phyloP scores from a whole-genome alignment of 2,329 filamentous ascomycete species.

The Sphaerostilbella broomeana region DNA sequence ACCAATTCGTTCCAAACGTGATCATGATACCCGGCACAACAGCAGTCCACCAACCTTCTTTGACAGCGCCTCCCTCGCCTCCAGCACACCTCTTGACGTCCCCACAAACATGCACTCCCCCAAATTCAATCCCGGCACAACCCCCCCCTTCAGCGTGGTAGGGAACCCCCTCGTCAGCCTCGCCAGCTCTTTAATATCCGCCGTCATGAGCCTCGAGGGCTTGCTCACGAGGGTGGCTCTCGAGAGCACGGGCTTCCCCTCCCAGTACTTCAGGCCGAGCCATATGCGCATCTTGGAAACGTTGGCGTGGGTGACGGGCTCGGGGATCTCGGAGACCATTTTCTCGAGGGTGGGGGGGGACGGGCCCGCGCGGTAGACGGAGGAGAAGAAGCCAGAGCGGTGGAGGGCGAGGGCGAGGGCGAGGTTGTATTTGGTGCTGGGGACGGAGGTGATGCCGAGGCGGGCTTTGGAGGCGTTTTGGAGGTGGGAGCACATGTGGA shows the following conservation, averaged over 20 bases:
- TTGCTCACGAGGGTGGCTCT: conserved; percentile 63
- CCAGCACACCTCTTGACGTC: conserved; percentile 72
- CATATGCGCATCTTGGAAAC: conserved; percentile 70
- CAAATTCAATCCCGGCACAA: conserved; percentile 66
- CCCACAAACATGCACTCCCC: conserved; percentile 78
- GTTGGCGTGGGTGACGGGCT: conserved; percentile 61
- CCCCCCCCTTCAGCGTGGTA: conserved; percentile 51
- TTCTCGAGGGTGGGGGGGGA: conserved; percentile 43
- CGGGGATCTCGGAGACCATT: conserved; percentile 41
- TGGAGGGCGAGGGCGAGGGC: conserved; percentile 69
- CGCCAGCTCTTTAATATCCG: conserved; percentile 56
- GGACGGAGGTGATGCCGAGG: conserved; percentile 76
- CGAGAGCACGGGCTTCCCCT: conserved; percentile 70
- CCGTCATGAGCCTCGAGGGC: conserved; percentile 64
- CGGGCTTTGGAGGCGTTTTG: conserved; percentile 83
- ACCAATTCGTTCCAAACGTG: background rate
- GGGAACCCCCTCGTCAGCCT: conserved; percentile 62
- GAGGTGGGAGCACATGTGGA: conserved; percentile 80
- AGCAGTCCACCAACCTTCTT: conserved; percentile 74
- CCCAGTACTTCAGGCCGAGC: conserved; percentile 87
- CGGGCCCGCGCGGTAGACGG: conserved; percentile 65
- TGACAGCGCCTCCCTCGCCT: conserved; percentile 75
- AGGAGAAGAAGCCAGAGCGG: conserved; percentile 72
- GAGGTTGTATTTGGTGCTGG: conserved; percentile 75
- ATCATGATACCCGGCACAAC: conserved; percentile 60